Percentiles rank a stretch among this genome's conserved stretches.
Evolutionary conservation across 2,329 filamentous ascomycete species (phyloP).

Genomic region (Xylariaceae sp.): DNA sequence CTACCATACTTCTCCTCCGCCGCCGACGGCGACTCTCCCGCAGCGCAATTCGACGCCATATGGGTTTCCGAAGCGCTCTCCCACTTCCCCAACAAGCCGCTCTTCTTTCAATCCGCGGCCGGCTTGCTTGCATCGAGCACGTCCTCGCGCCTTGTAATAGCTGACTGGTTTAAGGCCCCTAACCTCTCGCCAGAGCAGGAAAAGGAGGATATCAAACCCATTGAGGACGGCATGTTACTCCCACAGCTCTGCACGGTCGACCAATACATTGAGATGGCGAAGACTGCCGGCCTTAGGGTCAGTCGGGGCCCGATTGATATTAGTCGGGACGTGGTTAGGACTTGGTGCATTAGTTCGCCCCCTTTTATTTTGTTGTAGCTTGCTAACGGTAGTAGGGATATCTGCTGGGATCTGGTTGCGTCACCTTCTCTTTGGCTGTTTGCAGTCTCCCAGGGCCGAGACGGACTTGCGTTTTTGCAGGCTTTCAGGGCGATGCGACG

Average conservation of each 20-base stretch:
- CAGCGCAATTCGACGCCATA: slow-evolving; percentile 45
- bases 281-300: slow-evolving; percentile 42
- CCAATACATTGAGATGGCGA: slow-evolving; percentile 49
- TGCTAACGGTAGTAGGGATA: slow-evolving; percentile 43
- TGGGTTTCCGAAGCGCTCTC: slow-evolving; percentile 60
- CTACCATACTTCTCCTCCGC: slow-evolving; percentile 41
- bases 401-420: slow-evolving; percentile 56
- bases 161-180: slow-evolving; percentile 58
- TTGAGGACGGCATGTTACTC: slow-evolving; percentile 58
- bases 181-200: slow-evolving; percentile 37
- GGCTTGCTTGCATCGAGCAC: slow-evolving; percentile 45
- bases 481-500: slow-evolving; percentile 57
- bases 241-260: slow-evolving; percentile 50
- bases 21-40: slow-evolving; percentile 22
- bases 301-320: slow-evolving; percentile 49
- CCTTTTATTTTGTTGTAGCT: neutral
- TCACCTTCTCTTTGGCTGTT: slow-evolving; percentile 58
- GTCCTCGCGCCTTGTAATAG: slow-evolving; percentile 48
- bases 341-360: slow-evolving; percentile 42
- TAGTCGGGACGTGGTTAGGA: slow-evolving; percentile 52
- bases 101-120: slow-evolving; percentile 52
- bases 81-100: slow-evolving; percentile 53
- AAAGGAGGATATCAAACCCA: slow-evolving; percentile 51
- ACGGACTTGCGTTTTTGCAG: slow-evolving; percentile 56
- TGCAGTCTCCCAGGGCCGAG: slow-evolving; percentile 54